Conservation (phyloP, 352 stramenopile genomes). For the Phytophthora cajani region DNA sequence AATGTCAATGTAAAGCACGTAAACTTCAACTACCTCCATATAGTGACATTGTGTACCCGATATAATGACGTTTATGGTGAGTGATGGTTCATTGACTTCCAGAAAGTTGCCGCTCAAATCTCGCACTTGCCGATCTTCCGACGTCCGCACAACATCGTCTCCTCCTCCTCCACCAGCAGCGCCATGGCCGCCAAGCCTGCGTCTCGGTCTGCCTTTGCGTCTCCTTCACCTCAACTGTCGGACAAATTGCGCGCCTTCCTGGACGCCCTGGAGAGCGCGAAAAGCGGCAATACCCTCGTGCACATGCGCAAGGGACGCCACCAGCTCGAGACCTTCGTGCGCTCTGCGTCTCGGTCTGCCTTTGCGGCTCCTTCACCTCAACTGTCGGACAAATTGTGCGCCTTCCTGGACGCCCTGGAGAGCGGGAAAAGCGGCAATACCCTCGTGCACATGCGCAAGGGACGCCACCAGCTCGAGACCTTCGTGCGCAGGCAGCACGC, state of each 20-base stretch:
- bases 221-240: constrained; percentile 46
- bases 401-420: constrained; percentile 46
- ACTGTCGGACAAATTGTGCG: constrained; percentile 46
- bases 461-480: constrained; percentile 57
- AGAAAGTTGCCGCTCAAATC: background rate
- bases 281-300: constrained; percentile 29
- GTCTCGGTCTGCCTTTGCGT: constrained; percentile 42
- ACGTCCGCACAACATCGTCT: background rate
- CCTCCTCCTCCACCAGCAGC: background rate
- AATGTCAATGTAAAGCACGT: constrained; percentile 4
- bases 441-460: constrained; percentile 55
- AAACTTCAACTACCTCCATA: constrained; percentile 20
- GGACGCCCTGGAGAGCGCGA: constrained; percentile 35
- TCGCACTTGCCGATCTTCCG: constrained; percentile 27
- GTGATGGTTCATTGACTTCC: too few species aligned
- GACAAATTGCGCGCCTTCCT: constrained; percentile 42
- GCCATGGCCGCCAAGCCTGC: constrained; percentile 8
- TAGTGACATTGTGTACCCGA: background rate
- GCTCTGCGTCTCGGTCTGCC: constrained; percentile 12
- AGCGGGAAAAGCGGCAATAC: constrained; percentile 20
- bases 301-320: constrained; percentile 57
- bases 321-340: constrained; percentile 64
- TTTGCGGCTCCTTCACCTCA: constrained; percentile 52
- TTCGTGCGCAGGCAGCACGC: constrained; percentile 53
- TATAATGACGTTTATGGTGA: too few species aligned